phyloP scores from a whole-genome alignment of 2,329 filamentous ascomycete species.

The Atkinsonella texensis region DNA sequence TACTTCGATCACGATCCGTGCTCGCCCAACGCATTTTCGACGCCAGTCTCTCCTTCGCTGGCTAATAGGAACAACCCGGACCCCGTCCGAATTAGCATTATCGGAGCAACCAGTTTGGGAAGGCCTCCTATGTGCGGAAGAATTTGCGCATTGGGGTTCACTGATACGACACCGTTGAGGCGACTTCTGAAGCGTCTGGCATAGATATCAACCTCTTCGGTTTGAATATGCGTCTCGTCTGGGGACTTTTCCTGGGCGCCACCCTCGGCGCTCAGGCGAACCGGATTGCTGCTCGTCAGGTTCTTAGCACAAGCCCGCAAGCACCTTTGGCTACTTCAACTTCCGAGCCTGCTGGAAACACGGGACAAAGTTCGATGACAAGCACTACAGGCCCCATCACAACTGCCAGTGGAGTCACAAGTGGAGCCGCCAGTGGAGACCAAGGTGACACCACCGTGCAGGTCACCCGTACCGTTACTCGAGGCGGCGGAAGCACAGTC shows the following conservation, averaged over 20 bases:
- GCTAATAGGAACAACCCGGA: background rate
- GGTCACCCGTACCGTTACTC: conserved; percentile 20
- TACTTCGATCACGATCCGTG: background rate
- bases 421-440: background rate
- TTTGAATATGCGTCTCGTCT: conserved; percentile 12
- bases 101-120: background rate
- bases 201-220: conserved; percentile 4
- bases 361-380: conserved; percentile 9
- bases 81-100: background rate
- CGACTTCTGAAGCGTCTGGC: background rate
- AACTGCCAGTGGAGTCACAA: background rate
- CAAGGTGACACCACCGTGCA: conserved; percentile 17
- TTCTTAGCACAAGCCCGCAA: background rate
- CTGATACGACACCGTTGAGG: background rate
- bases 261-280: conserved; percentile 11
- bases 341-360: background rate
- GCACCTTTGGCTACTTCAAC: background rate
- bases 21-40: background rate
- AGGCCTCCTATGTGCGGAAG: background rate
- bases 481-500: conserved; percentile 14
- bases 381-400: background rate
- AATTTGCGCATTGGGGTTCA: background rate
- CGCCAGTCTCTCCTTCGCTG: background rate
- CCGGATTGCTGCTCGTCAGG: conserved; percentile 3
- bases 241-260: conserved; percentile 13